Percentiles rank a stretch among this genome's conserved stretches.
Conservation (phyloP, 2,329 filamentous ascomycete genomes). For the Sporothrix mexicana region DNA sequence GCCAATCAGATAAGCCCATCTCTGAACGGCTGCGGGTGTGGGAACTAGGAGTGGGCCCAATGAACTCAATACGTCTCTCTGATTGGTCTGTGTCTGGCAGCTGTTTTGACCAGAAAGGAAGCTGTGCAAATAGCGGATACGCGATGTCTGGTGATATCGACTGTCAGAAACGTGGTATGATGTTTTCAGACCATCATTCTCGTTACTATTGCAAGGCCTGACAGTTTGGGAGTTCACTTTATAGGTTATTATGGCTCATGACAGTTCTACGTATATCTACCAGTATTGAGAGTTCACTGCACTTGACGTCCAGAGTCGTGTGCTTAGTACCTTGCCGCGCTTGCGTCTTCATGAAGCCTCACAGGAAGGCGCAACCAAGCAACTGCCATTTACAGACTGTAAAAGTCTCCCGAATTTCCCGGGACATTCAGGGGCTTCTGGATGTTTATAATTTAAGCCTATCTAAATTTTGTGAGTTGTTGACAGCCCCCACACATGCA, state of each 20-base stretch:
- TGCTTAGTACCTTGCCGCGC: neutral
- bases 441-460: fast-evolving
- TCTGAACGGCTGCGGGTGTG: neutral
- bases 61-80: neutral
- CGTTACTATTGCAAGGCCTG: too few species aligned
- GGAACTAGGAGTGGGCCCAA: neutral
- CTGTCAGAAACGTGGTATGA: neutral
- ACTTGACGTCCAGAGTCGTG: neutral
- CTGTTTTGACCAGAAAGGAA: constrained; percentile 6
- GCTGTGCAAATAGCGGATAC: constrained; percentile 2
- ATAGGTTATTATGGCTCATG: too few species aligned
- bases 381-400: neutral
- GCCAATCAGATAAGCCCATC: constrained; percentile 22
- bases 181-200: neutral
- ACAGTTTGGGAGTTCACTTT: too few species aligned
- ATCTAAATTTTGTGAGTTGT: neutral
- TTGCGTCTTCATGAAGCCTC: too few species aligned
- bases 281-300: too few species aligned
- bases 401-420: neutral
- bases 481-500: neutral
- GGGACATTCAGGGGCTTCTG: neutral
- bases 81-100: neutral
- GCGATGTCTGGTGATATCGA: neutral
- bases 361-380: constrained; percentile 10
- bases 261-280: too few species aligned